Base-by-base conservation (phyloP, 208 protist species). In the Novymonas esmeraldas region DNA sequence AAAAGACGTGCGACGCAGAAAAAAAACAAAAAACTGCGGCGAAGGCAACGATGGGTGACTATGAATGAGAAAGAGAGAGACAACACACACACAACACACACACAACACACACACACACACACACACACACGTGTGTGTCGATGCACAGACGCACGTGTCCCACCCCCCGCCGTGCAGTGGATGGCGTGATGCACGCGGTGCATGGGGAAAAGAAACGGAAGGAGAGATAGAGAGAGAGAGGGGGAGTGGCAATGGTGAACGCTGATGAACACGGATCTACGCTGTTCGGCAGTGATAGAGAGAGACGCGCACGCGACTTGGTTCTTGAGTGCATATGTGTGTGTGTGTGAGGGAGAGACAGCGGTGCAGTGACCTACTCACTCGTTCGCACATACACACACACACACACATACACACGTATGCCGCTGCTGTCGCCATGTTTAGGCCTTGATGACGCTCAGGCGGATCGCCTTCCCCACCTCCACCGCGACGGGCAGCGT, bases 401-500 rank as follows among this genome's bases (percentile, higher is more conserved):
- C n/a, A n/a, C n/a, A n/a, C n/a, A n/a, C n/a, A n/a, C n/a, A n/a
- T n/a, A n/a, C n/a, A n/a, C n/a, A n/a, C n/a, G n/a, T n/a, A n/a
- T n/a, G 0, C 16, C 55, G 2, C 36, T 6, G 6, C 6, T 29
- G 5, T 20, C 2, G 3, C 26, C 39, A 16, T 28, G 18, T 20
- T 49, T 64, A 76, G 3, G 18, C 39, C 42, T 61, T 76, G 26
- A 70, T 41, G 14, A 81, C 59, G 29, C 44, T 75, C 28, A 92
- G 73, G 13, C 73, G 69, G 11, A 90, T 72, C 11, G 75, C 76
- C 64, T 84, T 85, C n/a, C 79, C 65, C n/a, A 93, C 69, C 20
- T 93, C 73, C 39, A 57, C 62, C 11, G 82, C 82, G 1, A 90
- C 56, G 3, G 87, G 87, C 49, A 93, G 69, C 57, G 68, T 78